Percentiles rank a stretch among this genome's conserved stretches.
phyloP scores from a whole-genome alignment of 768 basidiomycete species.

The Hypholoma fasciculare region DNA sequence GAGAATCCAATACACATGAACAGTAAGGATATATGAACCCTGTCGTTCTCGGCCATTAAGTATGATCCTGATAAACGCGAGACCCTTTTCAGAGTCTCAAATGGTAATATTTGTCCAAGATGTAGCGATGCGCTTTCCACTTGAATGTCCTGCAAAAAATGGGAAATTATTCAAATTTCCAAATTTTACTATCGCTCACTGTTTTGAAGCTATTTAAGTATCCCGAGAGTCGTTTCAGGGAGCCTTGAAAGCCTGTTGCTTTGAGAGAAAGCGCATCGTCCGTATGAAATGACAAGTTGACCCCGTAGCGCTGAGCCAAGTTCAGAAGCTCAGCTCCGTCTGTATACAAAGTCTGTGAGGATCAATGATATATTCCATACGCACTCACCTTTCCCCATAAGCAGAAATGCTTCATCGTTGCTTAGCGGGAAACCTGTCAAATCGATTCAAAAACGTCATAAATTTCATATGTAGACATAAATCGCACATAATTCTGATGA shows the following conservation, averaged over 20 bases:
- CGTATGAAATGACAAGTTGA: conserved; percentile 58
- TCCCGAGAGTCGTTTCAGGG: conserved; percentile 47
- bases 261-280: conserved; percentile 54
- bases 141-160: conserved; percentile 29
- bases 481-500: conserved; percentile 41
- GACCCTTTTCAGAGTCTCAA: conserved; percentile 45
- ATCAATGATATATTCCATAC: not conserved
- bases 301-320: conserved; percentile 58
- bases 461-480: not conserved
- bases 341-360: conserved; percentile 22
- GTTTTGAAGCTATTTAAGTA: conserved; percentile 49
- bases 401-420: conserved; percentile 62
- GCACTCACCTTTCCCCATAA: conserved; percentile 66
- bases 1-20: not conserved
- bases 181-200: conserved; percentile 32
- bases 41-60: conserved; percentile 46
- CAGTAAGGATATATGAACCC: conserved; percentile 41
- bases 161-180: not conserved
- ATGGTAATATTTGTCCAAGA: conserved; percentile 36
- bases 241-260: conserved; percentile 56
- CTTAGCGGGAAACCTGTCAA: conserved; percentile 54
- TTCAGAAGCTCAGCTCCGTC: conserved; percentile 66
- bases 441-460: conserved; percentile 1
- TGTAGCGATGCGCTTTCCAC: conserved; percentile 27
- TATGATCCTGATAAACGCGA: conserved; percentile 71